Base-by-base conservation (phyloP, 352 stramenopile genomes). In the Globisporangium ultimum region DNA sequence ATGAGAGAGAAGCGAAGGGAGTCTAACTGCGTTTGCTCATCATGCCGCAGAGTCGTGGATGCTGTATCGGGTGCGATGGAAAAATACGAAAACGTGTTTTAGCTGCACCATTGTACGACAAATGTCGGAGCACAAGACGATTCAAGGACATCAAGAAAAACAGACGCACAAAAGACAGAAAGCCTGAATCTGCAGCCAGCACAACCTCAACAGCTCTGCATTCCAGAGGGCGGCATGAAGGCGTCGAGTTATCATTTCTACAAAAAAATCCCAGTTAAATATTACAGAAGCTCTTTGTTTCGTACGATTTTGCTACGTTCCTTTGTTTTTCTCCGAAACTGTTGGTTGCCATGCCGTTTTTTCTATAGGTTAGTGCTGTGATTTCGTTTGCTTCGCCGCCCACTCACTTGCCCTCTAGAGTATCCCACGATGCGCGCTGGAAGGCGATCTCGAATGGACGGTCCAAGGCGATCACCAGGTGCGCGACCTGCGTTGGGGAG, bases 11-110 rank as follows among this genome's bases (percentile, higher is more conserved):
- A n/a, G 10, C 3, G 3, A 36, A 36, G 7, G 8, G 8, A 36
- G 28, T 36, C 28, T 36, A 10, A 36, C 13, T 38, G n/a, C 3
- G 32, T 1, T 38, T 21, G 13, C 18, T 22, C 28, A 15, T 40
- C n/a, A 17, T 15, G 4, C 54, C 57, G 24, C 55, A 87, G 85
- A 65, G 87, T 95, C 21, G 69, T 95, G 36, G 87, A 95, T 50
- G 80, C 87, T 3, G 87, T 95, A 18, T 95, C 87, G 10, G 87
- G 87, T 4, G 87, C 87, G 28, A 91, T 95, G 84, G 83, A 93
- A 55, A 91, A 91, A 55, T 92, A 89, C 65, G 84, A 92, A 61
- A 89, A 88, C 62, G 71, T 90, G 34, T 92, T 94, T 60, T 93
- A 65, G 74, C 42, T n/a, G 38, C 46, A 41, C 13, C 15, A 6